Conservation (phyloP, 2,329 filamentous ascomycete genomes). For the Aspergillus awamori region DNA sequence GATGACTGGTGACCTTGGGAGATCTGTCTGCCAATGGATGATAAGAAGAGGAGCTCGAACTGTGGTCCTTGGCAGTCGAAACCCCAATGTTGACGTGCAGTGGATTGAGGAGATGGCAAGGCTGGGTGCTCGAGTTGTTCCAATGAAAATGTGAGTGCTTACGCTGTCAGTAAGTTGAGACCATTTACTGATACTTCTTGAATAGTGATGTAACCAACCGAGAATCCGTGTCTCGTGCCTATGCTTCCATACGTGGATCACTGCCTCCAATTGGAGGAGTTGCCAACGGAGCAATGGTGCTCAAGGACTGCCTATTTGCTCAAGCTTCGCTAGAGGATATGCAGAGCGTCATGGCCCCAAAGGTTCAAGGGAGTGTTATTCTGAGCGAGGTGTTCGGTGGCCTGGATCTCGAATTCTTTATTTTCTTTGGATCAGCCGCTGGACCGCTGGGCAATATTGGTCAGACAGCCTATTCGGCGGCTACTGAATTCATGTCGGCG, state of each 20-base stretch:
- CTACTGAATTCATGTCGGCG: conserved; percentile 6
- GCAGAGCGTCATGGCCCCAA: not conserved
- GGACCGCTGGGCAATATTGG: conserved; percentile 8
- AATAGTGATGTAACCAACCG: conserved; percentile 4
- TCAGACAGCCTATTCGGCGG: conserved; percentile 5
- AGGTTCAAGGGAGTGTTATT: conserved; percentile 3
- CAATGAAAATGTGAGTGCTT: not conserved
- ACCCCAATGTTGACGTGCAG: not conserved
- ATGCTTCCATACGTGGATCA: not conserved
- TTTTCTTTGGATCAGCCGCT: conserved; percentile 6
- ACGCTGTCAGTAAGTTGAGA: not conserved
- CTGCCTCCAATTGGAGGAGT: not conserved
- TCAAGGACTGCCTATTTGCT: conserved; percentile 2
- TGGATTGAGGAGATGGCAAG: conserved; percentile 8
- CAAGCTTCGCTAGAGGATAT: not conserved
- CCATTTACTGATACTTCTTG: not conserved
- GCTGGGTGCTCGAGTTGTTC: conserved; percentile 1
- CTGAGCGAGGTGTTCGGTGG: not conserved
- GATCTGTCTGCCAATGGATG: conserved; percentile 10
- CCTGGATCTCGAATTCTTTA: conserved; percentile 3
- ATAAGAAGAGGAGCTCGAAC: not conserved
- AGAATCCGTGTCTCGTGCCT: not conserved
- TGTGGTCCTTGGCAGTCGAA: conserved; percentile 5
- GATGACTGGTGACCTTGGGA: conserved; percentile 4
- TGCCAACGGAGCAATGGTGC: conserved; percentile 6